Percentiles rank a stretch among this genome's conserved stretches.
These are phyloP conservation scores for Globisporangium cystogenes DNA, from an alignment of 352 stramenopile genomes.

Conservation along the genomic window DNA sequence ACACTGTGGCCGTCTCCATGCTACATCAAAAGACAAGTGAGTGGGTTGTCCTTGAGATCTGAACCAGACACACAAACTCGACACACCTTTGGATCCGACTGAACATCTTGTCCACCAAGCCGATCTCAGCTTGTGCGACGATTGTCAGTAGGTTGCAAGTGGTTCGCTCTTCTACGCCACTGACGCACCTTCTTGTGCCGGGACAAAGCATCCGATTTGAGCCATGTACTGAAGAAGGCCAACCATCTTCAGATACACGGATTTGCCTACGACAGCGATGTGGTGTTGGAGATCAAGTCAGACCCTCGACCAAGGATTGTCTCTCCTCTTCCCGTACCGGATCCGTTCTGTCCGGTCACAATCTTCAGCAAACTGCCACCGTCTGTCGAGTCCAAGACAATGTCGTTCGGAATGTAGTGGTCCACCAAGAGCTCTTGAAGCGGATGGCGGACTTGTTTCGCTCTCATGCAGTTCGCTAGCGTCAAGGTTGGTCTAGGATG, in stretches of 20 bases:
- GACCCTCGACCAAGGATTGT: neutral
- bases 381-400: conserved; percentile 28
- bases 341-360: conserved; percentile 83
- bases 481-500: conserved; percentile 38
- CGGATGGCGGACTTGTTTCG: conserved; percentile 62
- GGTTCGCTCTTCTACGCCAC: neutral
- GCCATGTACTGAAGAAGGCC: conserved; percentile 81
- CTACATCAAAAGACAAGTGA: conserved; percentile 14
- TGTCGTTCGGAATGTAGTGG: conserved; percentile 80
- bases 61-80: neutral
- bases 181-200: conserved; percentile 55
- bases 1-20: conserved; percentile 68
- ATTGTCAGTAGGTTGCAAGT: neutral
- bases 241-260: conserved; percentile 83
- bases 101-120: conserved; percentile 73
- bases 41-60: neutral
- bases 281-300: neutral
- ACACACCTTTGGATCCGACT: conserved; percentile 73
- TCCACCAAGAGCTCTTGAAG: conserved; percentile 83
- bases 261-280: conserved; percentile 59
- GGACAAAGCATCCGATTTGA: conserved; percentile 81
- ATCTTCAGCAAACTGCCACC: conserved; percentile 44
- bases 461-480: conserved; percentile 39
- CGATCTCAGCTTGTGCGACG: conserved; percentile 47
- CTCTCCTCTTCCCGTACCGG: conserved; percentile 28